Evolutionary conservation across 352 stramenopile species (phyloP).

Genomic region (Phytophthora sojae): DNA sequence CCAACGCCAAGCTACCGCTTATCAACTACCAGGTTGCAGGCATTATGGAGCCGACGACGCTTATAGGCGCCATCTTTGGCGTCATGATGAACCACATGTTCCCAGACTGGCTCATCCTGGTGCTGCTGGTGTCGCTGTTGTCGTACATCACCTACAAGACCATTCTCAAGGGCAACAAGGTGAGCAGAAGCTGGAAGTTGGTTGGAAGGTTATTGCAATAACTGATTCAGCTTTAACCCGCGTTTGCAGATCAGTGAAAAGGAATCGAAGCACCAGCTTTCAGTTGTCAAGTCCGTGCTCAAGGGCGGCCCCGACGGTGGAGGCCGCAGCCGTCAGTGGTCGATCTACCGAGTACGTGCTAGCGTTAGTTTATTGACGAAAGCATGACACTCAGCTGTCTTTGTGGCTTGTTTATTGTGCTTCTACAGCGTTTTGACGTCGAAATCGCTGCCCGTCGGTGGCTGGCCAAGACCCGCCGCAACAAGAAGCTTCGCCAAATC

Average conservation of each 20-base stretch:
- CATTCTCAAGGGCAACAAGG: conserved; percentile 69
- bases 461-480: conserved; percentile 67
- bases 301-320: conserved; percentile 55
- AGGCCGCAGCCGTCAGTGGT: conserved; percentile 63
- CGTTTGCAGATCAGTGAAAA: conserved; percentile 57
- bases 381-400: background rate
- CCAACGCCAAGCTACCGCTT: conserved; percentile 89
- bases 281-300: conserved; percentile 59
- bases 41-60: conserved; percentile 97
- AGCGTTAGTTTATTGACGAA: background rate
- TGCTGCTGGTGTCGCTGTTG: conserved; percentile 78
- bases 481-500: conserved; percentile 57
- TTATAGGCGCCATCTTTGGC: conserved; percentile 81
- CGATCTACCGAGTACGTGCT: conserved; percentile 65
- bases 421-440: conserved; percentile 66
- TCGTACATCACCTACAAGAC: conserved; percentile 85
- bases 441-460: conserved; percentile 66
- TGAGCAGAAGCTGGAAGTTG: conserved; percentile 13
- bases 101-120: conserved; percentile 85
- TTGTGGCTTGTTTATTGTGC: conserved; percentile 1
- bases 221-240: background rate
- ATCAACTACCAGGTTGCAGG: conserved; percentile 99
- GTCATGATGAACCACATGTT: conserved; percentile 89
- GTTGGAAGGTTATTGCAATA: background rate
- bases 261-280: conserved; percentile 54